Evolutionary conservation across 1,139 yeast species (phyloP).

Genomic region (Nakaseomyces delphensis): DNA sequence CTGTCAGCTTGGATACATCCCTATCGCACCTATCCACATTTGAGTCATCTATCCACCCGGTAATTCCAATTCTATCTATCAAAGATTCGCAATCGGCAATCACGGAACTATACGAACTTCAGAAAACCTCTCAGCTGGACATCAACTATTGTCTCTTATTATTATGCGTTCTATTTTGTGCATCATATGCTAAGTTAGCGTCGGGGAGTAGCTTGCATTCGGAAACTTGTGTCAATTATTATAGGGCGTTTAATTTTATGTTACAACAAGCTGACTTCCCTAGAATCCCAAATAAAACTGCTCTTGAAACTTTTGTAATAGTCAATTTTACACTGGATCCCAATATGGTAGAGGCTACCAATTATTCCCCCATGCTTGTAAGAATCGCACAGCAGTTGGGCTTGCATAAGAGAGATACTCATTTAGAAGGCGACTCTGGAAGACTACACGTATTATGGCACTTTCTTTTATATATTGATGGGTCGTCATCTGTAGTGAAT

Average conservation of each 20-base stretch:
- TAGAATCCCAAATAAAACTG: slow-evolving; percentile 15
- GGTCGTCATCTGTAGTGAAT: slow-evolving; percentile 25
- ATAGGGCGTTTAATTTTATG: slow-evolving; percentile 16
- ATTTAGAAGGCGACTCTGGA: background rate
- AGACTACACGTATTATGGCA: slow-evolving; percentile 18
- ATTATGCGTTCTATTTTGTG: slow-evolving; percentile 20
- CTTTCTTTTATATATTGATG: slow-evolving; percentile 23
- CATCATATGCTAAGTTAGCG: slow-evolving; percentile 23
- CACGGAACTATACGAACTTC: slow-evolving; percentile 10
- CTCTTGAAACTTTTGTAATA: slow-evolving; percentile 18
- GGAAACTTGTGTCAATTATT: slow-evolving; percentile 19
- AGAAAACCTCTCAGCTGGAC: slow-evolving; percentile 7
- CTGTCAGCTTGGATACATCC: slow-evolving; percentile 14
- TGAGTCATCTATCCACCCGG: slow-evolving; percentile 21
- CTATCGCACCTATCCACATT: slow-evolving; percentile 16
- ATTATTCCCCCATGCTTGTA: slow-evolving; percentile 22
- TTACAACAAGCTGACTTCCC: slow-evolving; percentile 20
- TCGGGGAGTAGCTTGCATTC: slow-evolving; percentile 18
- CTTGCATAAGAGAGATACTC: slow-evolving; percentile 13
- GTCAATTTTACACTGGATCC: slow-evolving; percentile 26
- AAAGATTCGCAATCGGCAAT: slow-evolving; percentile 9
- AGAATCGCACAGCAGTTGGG: slow-evolving; percentile 25
- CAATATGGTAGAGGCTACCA: slow-evolving; percentile 23
- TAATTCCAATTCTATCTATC: slow-evolving; percentile 19
- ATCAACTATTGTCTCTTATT: slow-evolving; percentile 14